These are phyloP conservation scores for Suillus spraguei DNA, from an alignment of 768 basidiomycete genomes.

Conservation along the genomic window DNA sequence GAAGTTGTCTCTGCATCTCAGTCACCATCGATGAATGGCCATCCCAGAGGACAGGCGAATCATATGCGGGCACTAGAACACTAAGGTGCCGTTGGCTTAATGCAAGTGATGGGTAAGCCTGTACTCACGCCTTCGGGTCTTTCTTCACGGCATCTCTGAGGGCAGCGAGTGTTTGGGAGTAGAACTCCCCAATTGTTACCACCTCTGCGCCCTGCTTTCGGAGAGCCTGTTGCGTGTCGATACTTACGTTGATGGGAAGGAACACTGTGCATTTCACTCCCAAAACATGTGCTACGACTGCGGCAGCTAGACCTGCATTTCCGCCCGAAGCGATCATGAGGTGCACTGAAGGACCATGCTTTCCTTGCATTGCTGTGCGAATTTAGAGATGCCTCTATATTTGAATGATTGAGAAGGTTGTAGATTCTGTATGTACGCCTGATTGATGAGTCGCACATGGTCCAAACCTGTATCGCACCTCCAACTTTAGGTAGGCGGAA, in stretches of 20 bases:
- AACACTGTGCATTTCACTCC: conserved; percentile 66
- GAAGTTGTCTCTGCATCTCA: conserved; percentile 61
- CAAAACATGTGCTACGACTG: conserved; percentile 59
- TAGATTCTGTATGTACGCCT: conserved; percentile 50
- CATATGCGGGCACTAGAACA: conserved; percentile 72
- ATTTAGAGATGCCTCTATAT: conserved; percentile 68
- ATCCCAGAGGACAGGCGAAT: conserved; percentile 69
- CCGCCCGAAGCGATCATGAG: conserved; percentile 74
- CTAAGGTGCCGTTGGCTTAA: conserved; percentile 35
- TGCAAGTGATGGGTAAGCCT: not conserved
- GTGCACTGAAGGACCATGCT: conserved; percentile 57
- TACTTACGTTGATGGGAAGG: conserved; percentile 56
- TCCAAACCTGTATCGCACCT: conserved; percentile 44
- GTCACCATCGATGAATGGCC: conserved; percentile 76
- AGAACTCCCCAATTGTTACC: conserved; percentile 57
- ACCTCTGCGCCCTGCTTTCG: conserved; percentile 57
- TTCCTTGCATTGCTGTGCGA: conserved; percentile 53
- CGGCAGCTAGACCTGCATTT: conserved; percentile 79
- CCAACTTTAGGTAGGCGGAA: conserved; percentile 70
- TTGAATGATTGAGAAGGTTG: conserved; percentile 81
- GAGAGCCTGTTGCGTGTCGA: conserved; percentile 52
- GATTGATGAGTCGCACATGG: not conserved
- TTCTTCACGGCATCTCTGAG: conserved; percentile 48
- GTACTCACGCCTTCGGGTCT: conserved; percentile 56
- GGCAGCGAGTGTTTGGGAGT: conserved; percentile 55